A percentile compares a stretch with the other conserved stretches of the same genome.
Conservation (phyloP, 306 rosid species). For the Hylodesmum podocarpum region DNA sequence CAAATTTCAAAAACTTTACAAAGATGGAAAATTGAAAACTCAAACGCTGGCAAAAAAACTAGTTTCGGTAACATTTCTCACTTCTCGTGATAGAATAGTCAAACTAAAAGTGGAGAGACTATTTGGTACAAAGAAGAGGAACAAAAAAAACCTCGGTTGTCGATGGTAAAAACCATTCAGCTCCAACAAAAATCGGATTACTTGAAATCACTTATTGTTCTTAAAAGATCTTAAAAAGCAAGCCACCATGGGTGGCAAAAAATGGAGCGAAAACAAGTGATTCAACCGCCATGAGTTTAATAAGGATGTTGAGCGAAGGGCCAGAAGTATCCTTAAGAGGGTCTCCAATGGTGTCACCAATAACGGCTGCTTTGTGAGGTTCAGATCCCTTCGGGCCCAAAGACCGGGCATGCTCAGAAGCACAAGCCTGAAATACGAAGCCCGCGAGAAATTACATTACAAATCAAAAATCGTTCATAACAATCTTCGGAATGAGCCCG, state of each 20-base stretch:
- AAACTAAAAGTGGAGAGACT: constrained; percentile 25
- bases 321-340: constrained; percentile 77
- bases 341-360: constrained; percentile 80
- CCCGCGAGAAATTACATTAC: background rate
- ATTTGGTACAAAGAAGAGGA: constrained; percentile 24
- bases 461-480: background rate
- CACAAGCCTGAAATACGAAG: constrained; percentile 48
- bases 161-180: constrained; percentile 6
- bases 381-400: constrained; percentile 73
- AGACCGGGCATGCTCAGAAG: constrained; percentile 70
- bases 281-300: constrained; percentile 81
- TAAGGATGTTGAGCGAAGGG: constrained; percentile 74
- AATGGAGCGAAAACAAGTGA: constrained; percentile 42
- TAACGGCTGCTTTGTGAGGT: constrained; percentile 85
- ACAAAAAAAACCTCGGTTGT: background rate
- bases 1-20: background rate
- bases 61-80: background rate
- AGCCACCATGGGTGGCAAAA: constrained; percentile 74
- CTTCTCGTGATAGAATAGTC: background rate
- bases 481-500: background rate
- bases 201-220: background rate
- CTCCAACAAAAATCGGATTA: background rate
- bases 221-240: constrained; percentile 62
- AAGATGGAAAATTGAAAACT: background rate
- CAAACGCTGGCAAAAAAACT: background rate